These are phyloP conservation scores for Aspergillus pseudoglaucus DNA, from an alignment of 2,329 filamentous ascomycete species.

Conservation along the genomic window DNA sequence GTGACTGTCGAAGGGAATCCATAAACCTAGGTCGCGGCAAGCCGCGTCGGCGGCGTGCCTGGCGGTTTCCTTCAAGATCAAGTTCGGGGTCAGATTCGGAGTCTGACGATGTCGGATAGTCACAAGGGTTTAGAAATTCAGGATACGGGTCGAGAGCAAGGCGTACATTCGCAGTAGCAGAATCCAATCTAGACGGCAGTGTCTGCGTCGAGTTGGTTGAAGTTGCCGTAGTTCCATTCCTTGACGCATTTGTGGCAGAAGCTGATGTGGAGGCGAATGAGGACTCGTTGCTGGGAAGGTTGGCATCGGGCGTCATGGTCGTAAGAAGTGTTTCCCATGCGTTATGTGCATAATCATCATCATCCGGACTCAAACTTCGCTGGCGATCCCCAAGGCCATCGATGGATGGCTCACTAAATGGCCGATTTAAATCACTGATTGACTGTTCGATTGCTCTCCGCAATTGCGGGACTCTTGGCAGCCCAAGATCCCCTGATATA, in stretches of 20 bases:
- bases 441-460: conserved; percentile 31
- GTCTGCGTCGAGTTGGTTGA: conserved; percentile 41
- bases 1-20: conserved; percentile 16
- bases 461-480: conserved; percentile 19
- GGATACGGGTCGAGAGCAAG: conserved; percentile 29
- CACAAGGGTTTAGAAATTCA: conserved; percentile 32
- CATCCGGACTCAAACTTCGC: conserved; percentile 66
- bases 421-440: conserved; percentile 16
- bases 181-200: conserved; percentile 19
- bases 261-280: conserved; percentile 63
- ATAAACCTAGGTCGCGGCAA: conserved; percentile 10
- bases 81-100: conserved; percentile 29
- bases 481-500: conserved; percentile 13
- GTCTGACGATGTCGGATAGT: conserved; percentile 29
- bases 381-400: conserved; percentile 81
- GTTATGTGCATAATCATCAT: conserved; percentile 44
- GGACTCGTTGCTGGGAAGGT: conserved; percentile 70
- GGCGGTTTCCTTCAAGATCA: conserved; percentile 15
- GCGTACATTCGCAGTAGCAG: conserved; percentile 15
- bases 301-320: conserved; percentile 74
- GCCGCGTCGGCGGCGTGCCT: conserved; percentile 14
- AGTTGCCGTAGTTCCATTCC: conserved; percentile 26
- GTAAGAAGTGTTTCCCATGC: conserved; percentile 75
- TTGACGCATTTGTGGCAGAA: conserved; percentile 20
- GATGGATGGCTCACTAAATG: conserved; percentile 27